Base-by-base conservation (phyloP, 176 grass and related monocot species). In the Musa schizocarpa region DNA sequence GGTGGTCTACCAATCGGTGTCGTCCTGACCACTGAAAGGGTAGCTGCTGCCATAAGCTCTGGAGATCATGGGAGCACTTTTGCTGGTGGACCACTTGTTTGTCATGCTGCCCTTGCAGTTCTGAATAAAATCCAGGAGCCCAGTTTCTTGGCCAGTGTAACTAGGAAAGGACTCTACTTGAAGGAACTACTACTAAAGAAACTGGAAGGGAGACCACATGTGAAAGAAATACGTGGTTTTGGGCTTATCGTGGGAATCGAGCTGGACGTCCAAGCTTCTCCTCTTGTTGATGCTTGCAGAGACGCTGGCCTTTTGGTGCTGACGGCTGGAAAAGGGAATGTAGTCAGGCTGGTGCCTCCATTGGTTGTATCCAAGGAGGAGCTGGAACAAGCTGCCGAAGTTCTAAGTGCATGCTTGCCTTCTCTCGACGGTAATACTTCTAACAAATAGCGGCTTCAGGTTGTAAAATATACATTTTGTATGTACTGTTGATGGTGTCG, bases 31-130 rank as follows among this genome's bases (percentile, higher is more conserved):
- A 84, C 81, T 1, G 79, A 96, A 51, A 92, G 86, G 77, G 80
- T 96, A 57, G 80, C 89, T 21, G 52, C 84, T 13, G 77, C 92
- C 5, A 89, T 96, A 72, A 69, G 17, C 63, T 88, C 84, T 1
- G 92, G 89, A 0, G 89, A 92, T 77, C 92, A 92, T 19, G 94
- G 94, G 0, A 98, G 86, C 14, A 98, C 94, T 48, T 98, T 89
- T 4, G 90, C 87, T 0, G 94, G 94, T 6, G 53, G 71, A 1
- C 94, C 94, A n/a, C 78, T 98, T 23, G 84, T 90, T 9, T 91
- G 86, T 68, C 75, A 81, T 14, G 84, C 88, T 56, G 90, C 90
- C 24, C 81, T 98, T 27, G 16, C 86, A 0, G 84, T 86, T 50
- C 29, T 98, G 19, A 65, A 97, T 21, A 93, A 89, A 76, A 93